Evolutionary conservation across 78 protist species (phyloP), one percentile per base, ranked within the genome.

Genomic region (Blattamonas nauphoetae): DNA sequence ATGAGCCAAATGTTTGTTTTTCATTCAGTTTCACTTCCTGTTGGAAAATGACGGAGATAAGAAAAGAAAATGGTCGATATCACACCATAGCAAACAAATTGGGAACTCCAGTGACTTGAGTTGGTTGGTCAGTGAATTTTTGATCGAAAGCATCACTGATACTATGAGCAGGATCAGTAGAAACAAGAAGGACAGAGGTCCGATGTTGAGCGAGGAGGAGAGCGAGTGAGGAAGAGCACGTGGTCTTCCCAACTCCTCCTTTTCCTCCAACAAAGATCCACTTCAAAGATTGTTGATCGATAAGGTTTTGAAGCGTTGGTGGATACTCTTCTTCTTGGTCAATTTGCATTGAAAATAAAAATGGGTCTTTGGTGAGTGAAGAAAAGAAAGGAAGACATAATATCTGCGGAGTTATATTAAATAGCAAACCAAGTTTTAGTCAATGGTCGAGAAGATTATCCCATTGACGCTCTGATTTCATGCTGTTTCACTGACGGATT

Each of bases 211-310:
- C 45, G 55, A 90, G 83, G 41, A 21, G 64, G 29, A 92, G 64
- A 29, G 92, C 91, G 29, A 92, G 3, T n/a, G 89, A 45, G 85
- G 90, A 86, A 34, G 92, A 79, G n/a, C 86, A 42, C 4, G 94
- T 89, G 3, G 94, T 89, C 85, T 92, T 92, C n/a, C 92, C 90
- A 33, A 90, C 92, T n/a, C 79, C 45, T 45, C 86, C 85, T 81
- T 98, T 98, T 0, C 99, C 99, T 41, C 99, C 99, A 3, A 98
- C 98, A 45, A 97, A 96, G n/a, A 98, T 88, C 98, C 97, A 96
- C 78, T 64, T 43, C 32, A 94, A 92, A 3, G 89, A 38, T 21
- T 5, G 3, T 41, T 46, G 4, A 1, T 77, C 91, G 1, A 92
- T 3, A 35, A 88, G 1, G 81, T 88, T 88, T 41, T 45, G 79